Conservation (phyloP, 495 filamentous ascomycete species). For the Neurospora sp. region DNA sequence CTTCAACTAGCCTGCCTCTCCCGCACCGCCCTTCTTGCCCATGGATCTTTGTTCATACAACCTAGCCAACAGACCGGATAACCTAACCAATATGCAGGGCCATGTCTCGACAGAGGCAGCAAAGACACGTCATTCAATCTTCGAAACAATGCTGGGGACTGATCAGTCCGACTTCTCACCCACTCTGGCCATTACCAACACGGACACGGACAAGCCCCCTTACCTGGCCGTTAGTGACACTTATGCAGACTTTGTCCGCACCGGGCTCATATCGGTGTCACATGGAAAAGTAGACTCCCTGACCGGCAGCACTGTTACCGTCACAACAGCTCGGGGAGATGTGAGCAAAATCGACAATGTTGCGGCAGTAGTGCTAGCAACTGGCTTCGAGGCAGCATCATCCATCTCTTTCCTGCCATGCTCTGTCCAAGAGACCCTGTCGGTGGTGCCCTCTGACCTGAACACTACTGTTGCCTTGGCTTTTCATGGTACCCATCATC, state of each 20-base stretch:
- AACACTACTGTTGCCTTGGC: slow-evolving; percentile 62
- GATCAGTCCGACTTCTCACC: slow-evolving; percentile 51
- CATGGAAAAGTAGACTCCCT: slow-evolving; percentile 31
- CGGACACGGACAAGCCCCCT: slow-evolving; percentile 36
- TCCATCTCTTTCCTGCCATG: slow-evolving; percentile 52
- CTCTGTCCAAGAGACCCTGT: slow-evolving; percentile 44
- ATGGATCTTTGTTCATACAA: slow-evolving; percentile 72
- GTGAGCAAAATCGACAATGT: slow-evolving; percentile 39
- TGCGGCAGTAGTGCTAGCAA: slow-evolving; percentile 61
- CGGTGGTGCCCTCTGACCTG: slow-evolving; percentile 41
- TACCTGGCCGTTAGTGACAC: slow-evolving; percentile 60
- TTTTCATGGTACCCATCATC: slow-evolving; percentile 53
- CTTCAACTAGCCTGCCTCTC: slow-evolving; percentile 26
- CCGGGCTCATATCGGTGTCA: slow-evolving; percentile 46
- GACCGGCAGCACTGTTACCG: slow-evolving; percentile 23
- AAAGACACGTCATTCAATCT: slow-evolving; percentile 40
- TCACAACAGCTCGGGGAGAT: slow-evolving; percentile 21
- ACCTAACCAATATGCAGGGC: slow-evolving; percentile 49
- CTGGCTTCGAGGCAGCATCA: slow-evolving; percentile 57
- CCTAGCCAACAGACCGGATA: slow-evolving; percentile 45
- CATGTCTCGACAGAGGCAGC: slow-evolving; percentile 47
- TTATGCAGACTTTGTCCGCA: slow-evolving; percentile 63
- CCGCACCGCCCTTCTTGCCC: slow-evolving; percentile 54
- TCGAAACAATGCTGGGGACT: slow-evolving; percentile 46
- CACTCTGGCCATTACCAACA: slow-evolving; percentile 22